A percentile compares a stretch with the other conserved stretches of the same genome.
phyloP scores from a whole-genome alignment of 768 basidiomycete genomes.

The Tubosaeta sp. region DNA sequence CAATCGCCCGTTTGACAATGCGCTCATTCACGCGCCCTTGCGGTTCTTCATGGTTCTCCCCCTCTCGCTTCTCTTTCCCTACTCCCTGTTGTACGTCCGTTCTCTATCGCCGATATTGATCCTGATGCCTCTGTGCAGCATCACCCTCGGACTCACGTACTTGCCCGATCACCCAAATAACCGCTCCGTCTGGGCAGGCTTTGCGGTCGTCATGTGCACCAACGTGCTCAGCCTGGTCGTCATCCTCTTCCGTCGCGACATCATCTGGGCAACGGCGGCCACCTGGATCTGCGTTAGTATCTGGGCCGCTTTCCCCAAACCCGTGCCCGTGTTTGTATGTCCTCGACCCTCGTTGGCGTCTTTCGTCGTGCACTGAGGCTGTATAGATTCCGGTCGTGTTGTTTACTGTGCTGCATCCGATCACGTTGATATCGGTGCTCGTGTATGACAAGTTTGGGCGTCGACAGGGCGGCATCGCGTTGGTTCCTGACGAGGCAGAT shows the following conservation, averaged over 20 bases:
- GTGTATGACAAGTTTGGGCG: conserved; percentile 32
- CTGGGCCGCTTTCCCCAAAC: conserved; percentile 59
- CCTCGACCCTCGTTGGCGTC: not conserved
- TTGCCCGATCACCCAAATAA: conserved; percentile 42
- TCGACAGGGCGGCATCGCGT: conserved; percentile 36
- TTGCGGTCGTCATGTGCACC: conserved; percentile 60
- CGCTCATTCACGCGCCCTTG: conserved; percentile 85
- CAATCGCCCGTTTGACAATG: conserved; percentile 65
- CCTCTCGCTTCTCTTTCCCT: conserved; percentile 40
- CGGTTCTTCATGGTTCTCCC: conserved; percentile 64
- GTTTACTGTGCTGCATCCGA: conserved; percentile 65
- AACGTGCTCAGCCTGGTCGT: conserved; percentile 59
- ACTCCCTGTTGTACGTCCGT: conserved; percentile 49
- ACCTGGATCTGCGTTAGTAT: conserved; percentile 71
- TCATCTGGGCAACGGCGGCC: conserved; percentile 73
- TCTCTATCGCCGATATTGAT: not conserved
- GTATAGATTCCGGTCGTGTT: conserved; percentile 53
- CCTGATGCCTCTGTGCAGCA: conserved; percentile 33
- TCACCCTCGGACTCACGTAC: conserved; percentile 66
- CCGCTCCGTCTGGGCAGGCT: conserved; percentile 67
- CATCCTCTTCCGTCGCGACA: conserved; percentile 53
- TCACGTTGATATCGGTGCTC: conserved; percentile 47
- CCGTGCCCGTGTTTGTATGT: conserved; percentile 61
- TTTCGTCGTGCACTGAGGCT: not conserved
- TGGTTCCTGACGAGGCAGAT: conserved; percentile 39